A percentile compares a stretch with the other conserved stretches of the same genome.
Conservation (phyloP, 2,329 filamentous ascomycete genomes). For the Biscogniauxia sp. region DNA sequence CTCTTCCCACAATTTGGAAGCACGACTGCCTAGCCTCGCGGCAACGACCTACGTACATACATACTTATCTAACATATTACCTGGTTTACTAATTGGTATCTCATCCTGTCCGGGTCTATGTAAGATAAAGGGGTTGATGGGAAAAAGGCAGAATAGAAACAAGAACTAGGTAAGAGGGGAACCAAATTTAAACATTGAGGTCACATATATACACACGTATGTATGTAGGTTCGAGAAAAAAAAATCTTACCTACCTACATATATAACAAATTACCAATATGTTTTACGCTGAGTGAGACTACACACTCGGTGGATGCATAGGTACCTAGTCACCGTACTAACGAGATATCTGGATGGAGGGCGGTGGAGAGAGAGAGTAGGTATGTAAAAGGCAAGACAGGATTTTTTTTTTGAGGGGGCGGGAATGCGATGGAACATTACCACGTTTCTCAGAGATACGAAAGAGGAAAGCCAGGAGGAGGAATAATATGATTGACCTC, state of each 20-base stretch:
- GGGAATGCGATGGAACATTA: conserved; percentile 23
- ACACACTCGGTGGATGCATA: not conserved
- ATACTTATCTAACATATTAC: not conserved
- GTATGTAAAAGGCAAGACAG: not conserved
- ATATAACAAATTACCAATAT: not conserved
- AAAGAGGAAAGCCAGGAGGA: not conserved
- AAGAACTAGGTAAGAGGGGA: not conserved
- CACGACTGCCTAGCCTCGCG: not conserved
- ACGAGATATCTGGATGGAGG: not conserved
- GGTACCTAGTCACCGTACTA: not conserved
- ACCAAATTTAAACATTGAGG: not conserved
- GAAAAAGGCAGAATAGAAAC: not conserved
- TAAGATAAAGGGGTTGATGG: not conserved
- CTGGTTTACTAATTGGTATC: not conserved
- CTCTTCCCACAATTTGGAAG: not conserved
- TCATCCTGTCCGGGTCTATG: not conserved
- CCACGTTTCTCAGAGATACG: conserved; percentile 21
- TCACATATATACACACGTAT: not conserved
- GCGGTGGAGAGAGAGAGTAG: not conserved
- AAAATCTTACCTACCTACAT: not conserved
- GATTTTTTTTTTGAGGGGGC: not conserved
- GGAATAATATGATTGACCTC: not conserved
- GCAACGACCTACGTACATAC: too few relatives aligned
- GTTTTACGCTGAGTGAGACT: too few relatives aligned
- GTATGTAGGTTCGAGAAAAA: not conserved